phyloP scores from a whole-genome alignment of 495 filamentous ascomycete genomes.

The Glarea lozoyensis region DNA sequence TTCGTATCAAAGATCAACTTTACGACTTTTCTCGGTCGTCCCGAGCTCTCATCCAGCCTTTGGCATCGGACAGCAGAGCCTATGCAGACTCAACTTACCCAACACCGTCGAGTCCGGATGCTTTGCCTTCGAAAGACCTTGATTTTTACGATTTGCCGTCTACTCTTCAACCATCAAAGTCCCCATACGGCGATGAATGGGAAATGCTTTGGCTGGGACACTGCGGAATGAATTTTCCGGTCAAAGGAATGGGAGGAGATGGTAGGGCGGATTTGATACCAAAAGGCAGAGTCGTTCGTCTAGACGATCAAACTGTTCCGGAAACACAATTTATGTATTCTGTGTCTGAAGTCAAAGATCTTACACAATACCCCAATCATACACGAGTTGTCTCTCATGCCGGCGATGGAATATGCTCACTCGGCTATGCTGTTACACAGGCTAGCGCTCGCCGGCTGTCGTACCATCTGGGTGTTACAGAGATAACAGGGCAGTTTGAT shows the following conservation, averaged over 20 bases:
- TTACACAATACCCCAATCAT: constrained; percentile 30
- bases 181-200: constrained; percentile 36
- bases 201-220: constrained; percentile 43
- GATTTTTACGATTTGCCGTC: too few species aligned
- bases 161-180: neutral
- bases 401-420: constrained; percentile 29
- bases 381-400: constrained; percentile 36
- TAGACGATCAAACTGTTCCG: constrained; percentile 31
- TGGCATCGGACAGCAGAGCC: constrained; percentile 3
- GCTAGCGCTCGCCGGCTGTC: constrained; percentile 33
- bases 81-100: constrained; percentile 9
- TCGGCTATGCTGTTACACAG: constrained; percentile 37
- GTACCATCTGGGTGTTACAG: constrained; percentile 27
- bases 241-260: neutral
- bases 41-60: constrained; percentile 1
- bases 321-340: too few species aligned
- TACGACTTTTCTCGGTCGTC: constrained; percentile 29
- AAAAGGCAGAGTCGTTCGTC: constrained; percentile 24
- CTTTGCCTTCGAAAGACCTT: too few species aligned
- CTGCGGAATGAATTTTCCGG: constrained; percentile 35
- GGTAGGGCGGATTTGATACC: constrained; percentile 6
- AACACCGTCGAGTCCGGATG: neutral
- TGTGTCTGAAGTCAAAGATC: too few species aligned
- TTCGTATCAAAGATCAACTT: constrained; percentile 34
- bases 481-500: constrained; percentile 32